Base-by-base conservation (phyloP, 257 asterid species). In the Echium plantagineum region DNA sequence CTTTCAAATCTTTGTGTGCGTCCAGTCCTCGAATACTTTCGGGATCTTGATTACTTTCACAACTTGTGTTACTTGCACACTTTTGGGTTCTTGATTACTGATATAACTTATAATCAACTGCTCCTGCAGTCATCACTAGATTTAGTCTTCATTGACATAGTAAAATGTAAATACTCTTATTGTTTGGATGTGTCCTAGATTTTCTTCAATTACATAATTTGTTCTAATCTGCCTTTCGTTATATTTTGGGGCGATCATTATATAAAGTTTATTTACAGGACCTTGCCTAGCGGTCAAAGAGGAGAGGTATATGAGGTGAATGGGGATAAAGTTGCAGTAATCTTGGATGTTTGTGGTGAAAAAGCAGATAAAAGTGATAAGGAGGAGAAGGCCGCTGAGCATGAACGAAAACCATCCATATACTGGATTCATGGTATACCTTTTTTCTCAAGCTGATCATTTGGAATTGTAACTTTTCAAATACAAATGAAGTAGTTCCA, bases 241-340 rank as follows among this genome's bases (percentile, higher is more conserved):
- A 17, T 7, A 12, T 54, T 5, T 22, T 54, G 35, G 28, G 26
- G 22, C 15, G 15, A 54, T 20, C 55, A 63, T 69, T 58, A 59
- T 32, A 13, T 24, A 32, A 61, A 38, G 19, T 78, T 30, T 60
- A 55, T 63, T 63, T 80, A 66, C 78, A 93, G 98, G 85, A 71
- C 82, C 59, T 67, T 93, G 75, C 69, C 83, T 63, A 77, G 64
- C 18, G 96, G 98, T 69, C 94, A 82, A 70, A 85, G 81, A 20
- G 98, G 98, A 46, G 98, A 93, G 86, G 93, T 93, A 56, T 86
- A 75, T 89, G 98, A 93, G 78, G 90, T 93, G 69, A 78, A 78
- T 70, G 95, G 77, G 20, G 93, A 93, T 32, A 82, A 81, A 73
- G 89, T 81, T 63, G 98, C 96, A 62, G 90, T 89, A 65, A 66